A percentile compares a stretch with the other conserved stretches of the same genome.
Conservation (phyloP, 495 filamentous ascomycete species). For the Polyplosphaeria fusca region DNA sequence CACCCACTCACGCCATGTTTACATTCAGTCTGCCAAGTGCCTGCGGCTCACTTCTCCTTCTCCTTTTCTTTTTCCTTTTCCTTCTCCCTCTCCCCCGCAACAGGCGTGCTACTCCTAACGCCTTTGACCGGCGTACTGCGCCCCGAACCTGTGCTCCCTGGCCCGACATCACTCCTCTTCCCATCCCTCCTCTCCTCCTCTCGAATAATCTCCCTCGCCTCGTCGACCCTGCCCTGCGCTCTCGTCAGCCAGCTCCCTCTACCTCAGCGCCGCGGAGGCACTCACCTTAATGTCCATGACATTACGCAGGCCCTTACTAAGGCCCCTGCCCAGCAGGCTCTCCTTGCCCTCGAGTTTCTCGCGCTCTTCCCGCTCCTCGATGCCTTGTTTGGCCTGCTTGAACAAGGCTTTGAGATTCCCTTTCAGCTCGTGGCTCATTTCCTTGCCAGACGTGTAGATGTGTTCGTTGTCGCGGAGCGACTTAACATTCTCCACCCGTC, state of each 20-base stretch:
- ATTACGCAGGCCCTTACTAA: slow-evolving; percentile 7
- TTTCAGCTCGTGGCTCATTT: slow-evolving; percentile 12
- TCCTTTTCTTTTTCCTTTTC: too few species aligned
- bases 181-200: slow-evolving; percentile 9
- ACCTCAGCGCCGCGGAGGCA: too few species aligned
- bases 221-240: slow-evolving; percentile 22
- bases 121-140: neutral
- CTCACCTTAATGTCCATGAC: too few species aligned
- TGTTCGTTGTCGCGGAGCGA: slow-evolving; percentile 32
- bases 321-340: slow-evolving; percentile 4
- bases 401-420: slow-evolving; percentile 14
- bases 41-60: too few species aligned
- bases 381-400: slow-evolving; percentile 13
- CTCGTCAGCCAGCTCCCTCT: too few species aligned
- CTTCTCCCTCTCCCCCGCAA: neutral
- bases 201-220: slow-evolving; percentile 22
- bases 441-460: slow-evolving; percentile 21
- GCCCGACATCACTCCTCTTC: slow-evolving; percentile 5
- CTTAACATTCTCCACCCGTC: slow-evolving; percentile 55
- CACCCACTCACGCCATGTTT: too few species aligned
- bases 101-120: neutral
- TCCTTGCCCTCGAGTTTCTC: slow-evolving; percentile 21
- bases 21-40: too few species aligned
- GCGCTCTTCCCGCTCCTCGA: slow-evolving; percentile 11
- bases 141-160: neutral